These are phyloP conservation scores for Calendula officinalis DNA, from an alignment of 129 eudicot species.

Conservation along the genomic window DNA sequence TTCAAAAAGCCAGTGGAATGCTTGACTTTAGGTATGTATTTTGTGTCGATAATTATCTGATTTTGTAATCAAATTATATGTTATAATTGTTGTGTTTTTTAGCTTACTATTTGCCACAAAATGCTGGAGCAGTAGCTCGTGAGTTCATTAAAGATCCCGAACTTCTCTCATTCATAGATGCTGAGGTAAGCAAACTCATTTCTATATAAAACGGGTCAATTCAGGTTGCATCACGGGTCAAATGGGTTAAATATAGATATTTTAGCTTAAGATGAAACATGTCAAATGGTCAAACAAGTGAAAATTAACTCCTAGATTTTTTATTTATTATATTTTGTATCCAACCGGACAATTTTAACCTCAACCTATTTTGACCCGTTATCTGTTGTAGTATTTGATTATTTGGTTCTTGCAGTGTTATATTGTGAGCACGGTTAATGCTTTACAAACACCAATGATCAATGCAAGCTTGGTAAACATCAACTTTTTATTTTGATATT, in stretches of 20 bases:
- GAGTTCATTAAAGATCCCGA: constrained; percentile 75
- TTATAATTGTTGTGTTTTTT: constrained; percentile 26
- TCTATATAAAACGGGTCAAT: no score
- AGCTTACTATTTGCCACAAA: constrained; percentile 99
- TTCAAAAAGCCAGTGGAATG: constrained; percentile 92
- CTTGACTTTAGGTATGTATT: constrained; percentile 77
- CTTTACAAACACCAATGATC: constrained; percentile 93
- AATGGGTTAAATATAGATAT: no score
- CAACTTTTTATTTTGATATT: not conserved
- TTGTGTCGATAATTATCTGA: not conserved
- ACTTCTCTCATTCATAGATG: constrained; percentile 87
- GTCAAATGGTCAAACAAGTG: no score
- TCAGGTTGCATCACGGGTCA: no score
- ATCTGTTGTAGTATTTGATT: not conserved
- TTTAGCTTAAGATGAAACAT: no score
- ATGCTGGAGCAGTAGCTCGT: constrained; percentile 93
- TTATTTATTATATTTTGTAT: no score
- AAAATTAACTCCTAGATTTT: no score
- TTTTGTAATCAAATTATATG: not conserved
- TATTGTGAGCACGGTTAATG: constrained; percentile 95
- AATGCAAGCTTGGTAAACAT: constrained; percentile 93
- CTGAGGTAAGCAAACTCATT: constrained; percentile 56
- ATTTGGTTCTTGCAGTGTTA: constrained; percentile 64
- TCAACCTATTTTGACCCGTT: constrained; percentile 2
- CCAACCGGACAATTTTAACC: not conserved